Base-by-base conservation (phyloP, 2,329 filamentous ascomycete genomes). In the Leptographium wingfieldii region DNA sequence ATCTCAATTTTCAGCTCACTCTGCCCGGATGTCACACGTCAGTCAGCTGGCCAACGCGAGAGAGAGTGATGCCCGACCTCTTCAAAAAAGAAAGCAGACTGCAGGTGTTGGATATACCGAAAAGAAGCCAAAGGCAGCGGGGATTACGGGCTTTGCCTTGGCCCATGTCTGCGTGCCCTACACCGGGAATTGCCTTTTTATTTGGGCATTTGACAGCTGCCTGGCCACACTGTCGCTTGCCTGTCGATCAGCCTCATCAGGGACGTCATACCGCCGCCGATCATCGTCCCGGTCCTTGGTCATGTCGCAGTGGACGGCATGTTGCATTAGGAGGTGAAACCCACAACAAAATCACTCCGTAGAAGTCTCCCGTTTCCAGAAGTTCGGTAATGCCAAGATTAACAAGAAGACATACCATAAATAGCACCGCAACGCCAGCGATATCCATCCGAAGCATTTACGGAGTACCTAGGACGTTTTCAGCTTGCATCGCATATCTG, bases 241-340 rank as follows among this genome's bases (percentile, higher is more conserved):
- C 52, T 56, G 60, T 35, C 59, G 59, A 62, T 63, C 60, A 63
- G 63, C 63, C 62, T 61, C 60, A 60, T 57, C 49, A 55, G 51
- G 43, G 49, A 19, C 46, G 56, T 33, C 57, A 40, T 57, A 48
- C 46, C 58, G 51, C 25, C 33, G 62, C 29, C 53, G 63, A 62
- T 62, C 61, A 48, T 51, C 19, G 48, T 27, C 3, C 25, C 48
- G 48, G 12, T 27, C 22, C 48, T 16, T n/a, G 46, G 7, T 22
- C 19, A 48, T 22, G 19, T 25, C 19, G 46, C 19, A 22, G 38
- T 40, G 38, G 12, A 40, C 43, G 19, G 43, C 43, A 51, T 14
- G 48, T 51, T 16, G 48, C 48, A 51, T 51, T 51, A 25, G 22
- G 22, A 22, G 16, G 22, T 29, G 48, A 51, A 51, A 29, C 46